phyloP scores from a whole-genome alignment of 1,284 basidiomycete genomes.

The Volvariella volvacea region DNA sequence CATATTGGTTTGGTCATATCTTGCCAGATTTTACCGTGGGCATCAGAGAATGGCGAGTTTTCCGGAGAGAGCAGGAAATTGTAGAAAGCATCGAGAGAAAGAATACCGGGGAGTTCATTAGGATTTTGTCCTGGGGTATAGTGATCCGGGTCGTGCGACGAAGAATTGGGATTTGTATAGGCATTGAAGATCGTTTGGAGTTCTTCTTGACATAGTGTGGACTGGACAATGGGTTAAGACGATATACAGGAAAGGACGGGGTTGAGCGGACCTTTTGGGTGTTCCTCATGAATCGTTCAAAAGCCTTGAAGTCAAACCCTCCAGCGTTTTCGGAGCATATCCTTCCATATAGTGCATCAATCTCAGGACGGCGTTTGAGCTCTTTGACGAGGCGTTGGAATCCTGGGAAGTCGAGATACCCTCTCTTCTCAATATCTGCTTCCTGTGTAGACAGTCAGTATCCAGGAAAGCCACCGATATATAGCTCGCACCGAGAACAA shows the following conservation, averaged over 20 bases:
- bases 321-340: constrained; percentile 34
- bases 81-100: constrained; percentile 60
- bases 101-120: constrained; percentile 19
- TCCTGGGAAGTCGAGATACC: constrained; percentile 75
- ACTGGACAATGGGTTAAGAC: constrained; percentile 28
- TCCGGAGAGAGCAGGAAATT: constrained; percentile 61
- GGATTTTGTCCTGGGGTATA: constrained; percentile 12
- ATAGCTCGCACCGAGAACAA: constrained; percentile 55
- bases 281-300: constrained; percentile 61
- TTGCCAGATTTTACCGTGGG: constrained; percentile 23
- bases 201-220: constrained; percentile 34
- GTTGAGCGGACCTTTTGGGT: constrained; percentile 51
- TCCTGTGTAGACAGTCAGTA: constrained; percentile 35
- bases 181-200: constrained; percentile 50
- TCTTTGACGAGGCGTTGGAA: constrained; percentile 85
- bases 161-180: constrained; percentile 31
- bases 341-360: constrained; percentile 62
- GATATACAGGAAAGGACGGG: neutral
- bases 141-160: neutral
- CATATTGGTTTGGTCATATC: constrained; percentile 74
- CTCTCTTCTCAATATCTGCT: constrained; percentile 61
- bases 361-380: constrained; percentile 78
- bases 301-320: constrained; percentile 47
- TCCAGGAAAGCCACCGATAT: neutral
- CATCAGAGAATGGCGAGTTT: constrained; percentile 31